Evolutionary conservation across 2,329 filamentous ascomycete genomes (phyloP).

Genomic region (Capronia epimyces): DNA sequence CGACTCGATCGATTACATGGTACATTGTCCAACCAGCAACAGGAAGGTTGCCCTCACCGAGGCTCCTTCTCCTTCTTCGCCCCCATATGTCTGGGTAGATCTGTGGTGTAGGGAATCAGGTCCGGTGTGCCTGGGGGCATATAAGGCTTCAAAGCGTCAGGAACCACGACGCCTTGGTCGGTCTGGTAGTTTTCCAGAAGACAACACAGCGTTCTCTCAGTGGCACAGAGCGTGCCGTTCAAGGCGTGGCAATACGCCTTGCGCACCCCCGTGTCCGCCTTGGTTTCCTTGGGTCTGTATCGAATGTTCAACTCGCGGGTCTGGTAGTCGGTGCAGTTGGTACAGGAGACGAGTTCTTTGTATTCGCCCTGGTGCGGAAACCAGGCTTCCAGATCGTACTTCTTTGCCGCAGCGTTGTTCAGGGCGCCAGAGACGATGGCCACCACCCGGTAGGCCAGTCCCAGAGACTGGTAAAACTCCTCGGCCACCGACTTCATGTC

Average conservation of each 20-base stretch:
- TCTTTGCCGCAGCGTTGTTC: slow-evolving; percentile 85
- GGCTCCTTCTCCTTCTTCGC: no score
- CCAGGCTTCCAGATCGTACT: slow-evolving; percentile 94
- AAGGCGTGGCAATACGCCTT: slow-evolving; percentile 95
- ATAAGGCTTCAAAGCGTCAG: slow-evolving; percentile 79
- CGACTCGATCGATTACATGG: no score
- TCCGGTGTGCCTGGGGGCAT: slow-evolving; percentile 75
- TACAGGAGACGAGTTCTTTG: slow-evolving; percentile 96
- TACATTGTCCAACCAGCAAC: no score
- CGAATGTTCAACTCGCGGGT: slow-evolving; percentile 88
- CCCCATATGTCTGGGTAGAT: no score
- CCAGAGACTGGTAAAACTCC: slow-evolving; percentile 88
- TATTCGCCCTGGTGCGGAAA: slow-evolving; percentile 96
- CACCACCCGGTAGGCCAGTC: slow-evolving; percentile 84
- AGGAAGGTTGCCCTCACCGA: no score
- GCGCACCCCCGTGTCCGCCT: slow-evolving; percentile 65
- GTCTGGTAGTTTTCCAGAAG: slow-evolving; percentile 96
- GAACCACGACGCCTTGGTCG: slow-evolving; percentile 73
- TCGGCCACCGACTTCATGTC: slow-evolving; percentile 87
- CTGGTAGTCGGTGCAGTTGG: slow-evolving; percentile 98
- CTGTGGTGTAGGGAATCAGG: slow-evolving; percentile 83
- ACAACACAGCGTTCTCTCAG: slow-evolving; percentile 87
- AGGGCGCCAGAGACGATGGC: slow-evolving; percentile 91
- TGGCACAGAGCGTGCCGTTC: slow-evolving; percentile 85
- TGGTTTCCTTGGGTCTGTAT: slow-evolving; percentile 79